Conservation (phyloP, 441 rosid species). For the Bruguiera hainesii region DNA sequence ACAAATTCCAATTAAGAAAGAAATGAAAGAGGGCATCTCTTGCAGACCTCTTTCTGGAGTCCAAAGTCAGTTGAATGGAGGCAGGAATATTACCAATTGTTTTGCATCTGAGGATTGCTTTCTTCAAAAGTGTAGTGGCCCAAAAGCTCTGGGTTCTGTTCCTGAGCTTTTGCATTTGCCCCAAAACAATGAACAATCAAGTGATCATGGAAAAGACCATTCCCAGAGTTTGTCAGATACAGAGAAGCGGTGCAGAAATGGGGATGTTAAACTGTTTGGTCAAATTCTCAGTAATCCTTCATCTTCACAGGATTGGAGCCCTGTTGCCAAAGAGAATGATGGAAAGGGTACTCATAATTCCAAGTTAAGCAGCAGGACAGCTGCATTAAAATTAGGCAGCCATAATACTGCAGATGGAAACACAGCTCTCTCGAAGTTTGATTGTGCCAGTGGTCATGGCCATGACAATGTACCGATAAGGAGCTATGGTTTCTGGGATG, state of each 20-base stretch:
- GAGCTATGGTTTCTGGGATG: slow-evolving; percentile 89
- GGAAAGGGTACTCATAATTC: slow-evolving; percentile 34
- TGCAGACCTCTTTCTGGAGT: slow-evolving; percentile 26
- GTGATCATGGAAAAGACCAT: slow-evolving; percentile 34
- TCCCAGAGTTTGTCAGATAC: slow-evolving; percentile 42
- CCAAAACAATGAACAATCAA: slow-evolving; percentile 32
- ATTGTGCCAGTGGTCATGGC: slow-evolving; percentile 37
- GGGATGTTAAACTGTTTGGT: slow-evolving; percentile 86
- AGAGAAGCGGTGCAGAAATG: slow-evolving; percentile 54
- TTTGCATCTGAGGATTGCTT: slow-evolving; percentile 42
- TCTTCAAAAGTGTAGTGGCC: slow-evolving; percentile 54
- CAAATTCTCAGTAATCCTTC: slow-evolving; percentile 57
- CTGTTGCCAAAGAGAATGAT: slow-evolving; percentile 34
- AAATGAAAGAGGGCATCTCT: slow-evolving; percentile 36
- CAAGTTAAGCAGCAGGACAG: slow-evolving; percentile 36
- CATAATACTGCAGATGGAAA: slow-evolving; percentile 33
- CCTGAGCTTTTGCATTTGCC: slow-evolving; percentile 40
- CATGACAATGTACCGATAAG: slow-evolving; percentile 65
- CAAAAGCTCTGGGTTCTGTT: slow-evolving; percentile 25
- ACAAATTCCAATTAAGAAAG: slow-evolving; percentile 41
- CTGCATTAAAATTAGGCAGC: slow-evolving; percentile 38
- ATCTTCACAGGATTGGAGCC: slow-evolving; percentile 20
- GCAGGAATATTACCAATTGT: slow-evolving; percentile 25
- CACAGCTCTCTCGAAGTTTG: slow-evolving; percentile 38
- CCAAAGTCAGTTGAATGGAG: slow-evolving; percentile 35